Base-by-base conservation (phyloP, 768 basidiomycete genomes). In the Calvatia gigantea region DNA sequence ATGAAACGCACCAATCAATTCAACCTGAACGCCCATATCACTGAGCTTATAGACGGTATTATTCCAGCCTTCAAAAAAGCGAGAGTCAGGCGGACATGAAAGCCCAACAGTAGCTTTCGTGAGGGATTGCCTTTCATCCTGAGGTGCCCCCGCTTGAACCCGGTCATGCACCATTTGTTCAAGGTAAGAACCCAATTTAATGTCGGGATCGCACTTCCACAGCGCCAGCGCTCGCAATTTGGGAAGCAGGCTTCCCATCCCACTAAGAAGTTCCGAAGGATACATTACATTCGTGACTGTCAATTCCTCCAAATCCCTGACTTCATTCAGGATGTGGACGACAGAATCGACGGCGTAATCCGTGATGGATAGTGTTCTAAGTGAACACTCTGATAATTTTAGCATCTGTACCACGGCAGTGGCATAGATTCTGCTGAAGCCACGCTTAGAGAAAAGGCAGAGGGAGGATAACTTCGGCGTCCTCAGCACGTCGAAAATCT, bases 381-480 rank as follows among this genome's bases (percentile, higher is more conserved):
- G 41, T 3, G 15, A 2, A 15, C 51, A 53, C 33, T n/a, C 41
- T 0, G 51, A 53, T 31, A 14, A 25, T 17, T 17, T 21, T 19
- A 44, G 31, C 51, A 53, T 53, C 5, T 43, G 51, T 12, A 33
- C 51, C 4, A 33, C 32, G n/a, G 51, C 51, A 5, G 51, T 15
- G 23, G 51, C 41, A 8, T 53, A 53, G n/a, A 53, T 53, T 27
- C 51, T 53, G 41, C 51, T 53, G 29, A 53, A 53, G 19, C 51
- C 51, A 2, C 42, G 31, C 23, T 43, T 44, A 19, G 51, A 53
- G 4, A 42, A 32, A 17, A 53, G n/a, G 8, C 17, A 31, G 15
- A 53, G 51, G 21, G 51, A 43, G 14, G 28, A 23, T 6, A 53
- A 42, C 33, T 53, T 53, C 2, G 51, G 51, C 2, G 42, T 43